Base-by-base conservation (phyloP, 2,329 filamentous ascomycete species). In the Aspergillus japonicus region DNA sequence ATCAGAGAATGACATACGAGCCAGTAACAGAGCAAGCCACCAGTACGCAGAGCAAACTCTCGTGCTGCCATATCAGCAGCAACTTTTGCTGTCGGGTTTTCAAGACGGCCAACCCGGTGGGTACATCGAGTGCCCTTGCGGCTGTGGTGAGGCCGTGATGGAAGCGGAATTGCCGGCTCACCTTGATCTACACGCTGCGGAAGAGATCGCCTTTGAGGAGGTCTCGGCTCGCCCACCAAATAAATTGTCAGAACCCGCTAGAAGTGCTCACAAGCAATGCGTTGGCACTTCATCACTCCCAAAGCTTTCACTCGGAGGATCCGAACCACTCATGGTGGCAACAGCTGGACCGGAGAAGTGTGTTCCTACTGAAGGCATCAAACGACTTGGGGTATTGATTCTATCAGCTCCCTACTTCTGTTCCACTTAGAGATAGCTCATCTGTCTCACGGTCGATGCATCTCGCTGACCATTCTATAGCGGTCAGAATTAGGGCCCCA, bases 401-500 rank as follows among this genome's bases (percentile, higher is more conserved):
- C 52, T 29, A 49, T 44, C 31, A 24, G 11, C n/a, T 4, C 4
- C 6, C 24, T 16, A 33, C 47, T 8, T 62, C 33, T 47, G 52
- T 42, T 16, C 4, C 5, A 16, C 14, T 44, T 44, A 19, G 12
- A 44, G 39, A 44, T 6, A 44, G 16, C 2, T 44, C 14, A 24
- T 10, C 21, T n/a, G 48, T n/a, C 50, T 35, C 52, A 21, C 39
- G 24, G 11, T 3, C 16, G 26, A 39, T 58, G 39, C 29, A 47
- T 24, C 5, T 49, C 54, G 53, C 64, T 73, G 59, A 74, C 54
- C 14, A 35, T 19, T 29, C 4, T 35, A 24, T 61, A 82, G 78
- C 83, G 81, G 77, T 81, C 71, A 10, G 88, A 92, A 68, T 79
- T 94, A 14, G 90, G 90, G 0, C 85, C 86, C 26, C 87, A 89